Conservation (phyloP, 805 yeast genomes). For the Dipodascopsis uninucleata region DNA sequence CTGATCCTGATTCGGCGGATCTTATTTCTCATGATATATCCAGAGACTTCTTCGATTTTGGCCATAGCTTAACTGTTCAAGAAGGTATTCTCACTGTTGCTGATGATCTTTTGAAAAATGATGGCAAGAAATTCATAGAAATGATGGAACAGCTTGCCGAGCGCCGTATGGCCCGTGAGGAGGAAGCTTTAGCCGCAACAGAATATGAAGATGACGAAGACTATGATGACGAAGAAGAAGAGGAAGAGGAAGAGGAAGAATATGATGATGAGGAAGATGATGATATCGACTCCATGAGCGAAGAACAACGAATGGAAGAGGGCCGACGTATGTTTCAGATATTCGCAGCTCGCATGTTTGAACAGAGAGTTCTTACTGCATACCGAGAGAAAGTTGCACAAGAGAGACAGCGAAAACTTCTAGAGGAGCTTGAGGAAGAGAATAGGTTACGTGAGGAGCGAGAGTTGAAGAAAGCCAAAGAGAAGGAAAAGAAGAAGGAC, state of each 20-base stretch:
- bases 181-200: conserved; percentile 33
- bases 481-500: conserved; percentile 43
- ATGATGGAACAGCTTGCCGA: conserved; percentile 75
- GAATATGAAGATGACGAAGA: conserved; percentile 37
- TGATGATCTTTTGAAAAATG: conserved; percentile 71
- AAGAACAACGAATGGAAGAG: conserved; percentile 68
- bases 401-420: conserved; percentile 46
- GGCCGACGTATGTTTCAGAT: conserved; percentile 75
- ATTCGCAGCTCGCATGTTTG: conserved; percentile 73
- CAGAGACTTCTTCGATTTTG: conserved; percentile 32
- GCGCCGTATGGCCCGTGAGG: conserved; percentile 43
- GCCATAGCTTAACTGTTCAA: conserved; percentile 34
- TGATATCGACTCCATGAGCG: conserved; percentile 34
- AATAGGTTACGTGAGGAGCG: conserved; percentile 29
- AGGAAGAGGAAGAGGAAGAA: conserved; percentile 30
- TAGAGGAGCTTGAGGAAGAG: conserved; percentile 35
- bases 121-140: conserved; percentile 72
- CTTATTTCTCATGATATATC: conserved; percentile 20
- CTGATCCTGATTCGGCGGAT: conserved; percentile 25
- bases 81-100: conserved; percentile 60
- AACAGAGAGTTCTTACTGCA: conserved; percentile 67
- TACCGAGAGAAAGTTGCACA: conserved; percentile 79
- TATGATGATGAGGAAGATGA: conserved; percentile 30
- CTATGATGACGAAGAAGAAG: conserved; percentile 36
- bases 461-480: conserved; percentile 37